Conservation (phyloP, 1,139 yeast species). For the Geotrichum macrosporum region DNA sequence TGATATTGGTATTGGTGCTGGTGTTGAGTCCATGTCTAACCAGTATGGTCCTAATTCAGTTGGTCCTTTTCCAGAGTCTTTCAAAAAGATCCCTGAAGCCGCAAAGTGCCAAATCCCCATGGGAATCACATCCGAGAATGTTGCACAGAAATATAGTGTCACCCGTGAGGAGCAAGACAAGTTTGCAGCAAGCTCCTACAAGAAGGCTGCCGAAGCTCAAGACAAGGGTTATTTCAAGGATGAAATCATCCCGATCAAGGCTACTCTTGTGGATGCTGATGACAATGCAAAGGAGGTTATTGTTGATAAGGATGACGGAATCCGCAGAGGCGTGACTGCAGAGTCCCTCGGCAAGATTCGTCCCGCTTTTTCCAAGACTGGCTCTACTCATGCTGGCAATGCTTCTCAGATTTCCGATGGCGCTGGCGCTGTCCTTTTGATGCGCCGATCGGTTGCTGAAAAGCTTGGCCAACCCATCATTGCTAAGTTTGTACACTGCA, state of each 20-base stretch:
- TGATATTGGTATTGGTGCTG: slow-evolving; percentile 82
- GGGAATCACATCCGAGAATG: slow-evolving; percentile 97
- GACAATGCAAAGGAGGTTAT: slow-evolving; percentile 80
- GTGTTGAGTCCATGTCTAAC: slow-evolving; percentile 97
- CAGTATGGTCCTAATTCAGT: slow-evolving; percentile 94
- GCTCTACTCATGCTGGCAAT: slow-evolving; percentile 92
- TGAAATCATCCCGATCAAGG: slow-evolving; percentile 83
- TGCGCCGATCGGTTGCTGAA: slow-evolving; percentile 73
- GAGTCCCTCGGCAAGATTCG: slow-evolving; percentile 72
- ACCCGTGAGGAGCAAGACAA: slow-evolving; percentile 74
- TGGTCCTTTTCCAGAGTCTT: too few species aligned
- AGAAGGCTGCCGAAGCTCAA: slow-evolving; percentile 76
- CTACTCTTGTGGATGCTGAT: slow-evolving; percentile 87
- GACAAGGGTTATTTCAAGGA: slow-evolving; percentile 69
- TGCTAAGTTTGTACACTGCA: slow-evolving; percentile 90
- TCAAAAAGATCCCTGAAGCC: slow-evolving; percentile 75
- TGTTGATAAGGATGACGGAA: slow-evolving; percentile 71
- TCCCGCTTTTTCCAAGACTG: slow-evolving; percentile 84
- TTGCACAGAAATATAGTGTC: slow-evolving; percentile 68
- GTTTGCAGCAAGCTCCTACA: slow-evolving; percentile 82
- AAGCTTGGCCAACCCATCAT: slow-evolving; percentile 84
- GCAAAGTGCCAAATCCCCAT: slow-evolving; percentile 80
- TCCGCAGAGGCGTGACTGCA: slow-evolving; percentile 72
- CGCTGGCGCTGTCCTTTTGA: slow-evolving; percentile 88
- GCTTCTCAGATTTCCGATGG: slow-evolving; percentile 96